phyloP scores from a whole-genome alignment of 176 grass and related monocot genomes.

The Secale cereale region DNA sequence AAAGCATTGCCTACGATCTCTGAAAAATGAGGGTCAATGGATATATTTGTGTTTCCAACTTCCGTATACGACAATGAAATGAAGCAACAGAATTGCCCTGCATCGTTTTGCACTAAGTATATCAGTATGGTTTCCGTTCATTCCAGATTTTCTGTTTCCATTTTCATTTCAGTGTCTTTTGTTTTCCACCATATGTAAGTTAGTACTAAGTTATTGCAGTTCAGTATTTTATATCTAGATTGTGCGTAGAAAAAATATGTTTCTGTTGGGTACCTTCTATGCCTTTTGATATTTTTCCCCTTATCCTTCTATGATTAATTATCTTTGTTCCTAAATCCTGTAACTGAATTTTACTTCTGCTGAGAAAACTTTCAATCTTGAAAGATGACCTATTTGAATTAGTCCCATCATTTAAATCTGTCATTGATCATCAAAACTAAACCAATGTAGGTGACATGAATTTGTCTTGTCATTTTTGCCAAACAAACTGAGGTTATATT shows the following conservation, averaged over 20 bases:
- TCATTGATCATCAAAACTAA: background rate
- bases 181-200: background rate
- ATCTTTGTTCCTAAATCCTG: background rate
- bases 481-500: too few species aligned
- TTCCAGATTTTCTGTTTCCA: background rate
- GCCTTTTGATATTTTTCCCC: background rate
- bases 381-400: background rate
- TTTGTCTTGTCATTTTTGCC: background rate
- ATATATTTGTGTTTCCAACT: background rate
- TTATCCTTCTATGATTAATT: background rate
- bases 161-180: background rate
- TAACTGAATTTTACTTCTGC: background rate
- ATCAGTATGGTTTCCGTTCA: background rate
- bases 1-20: background rate
- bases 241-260: background rate
- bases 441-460: background rate
- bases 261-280: background rate
- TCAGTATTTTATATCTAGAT: background rate
- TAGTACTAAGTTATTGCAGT: background rate
- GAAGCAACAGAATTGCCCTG: background rate
- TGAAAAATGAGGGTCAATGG: background rate
- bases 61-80: background rate
- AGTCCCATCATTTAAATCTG: background rate
- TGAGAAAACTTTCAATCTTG: background rate
- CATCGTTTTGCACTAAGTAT: background rate